Base-by-base conservation (phyloP, 2,329 filamentous ascomycete genomes). In the Scedosporium minutisporum region DNA sequence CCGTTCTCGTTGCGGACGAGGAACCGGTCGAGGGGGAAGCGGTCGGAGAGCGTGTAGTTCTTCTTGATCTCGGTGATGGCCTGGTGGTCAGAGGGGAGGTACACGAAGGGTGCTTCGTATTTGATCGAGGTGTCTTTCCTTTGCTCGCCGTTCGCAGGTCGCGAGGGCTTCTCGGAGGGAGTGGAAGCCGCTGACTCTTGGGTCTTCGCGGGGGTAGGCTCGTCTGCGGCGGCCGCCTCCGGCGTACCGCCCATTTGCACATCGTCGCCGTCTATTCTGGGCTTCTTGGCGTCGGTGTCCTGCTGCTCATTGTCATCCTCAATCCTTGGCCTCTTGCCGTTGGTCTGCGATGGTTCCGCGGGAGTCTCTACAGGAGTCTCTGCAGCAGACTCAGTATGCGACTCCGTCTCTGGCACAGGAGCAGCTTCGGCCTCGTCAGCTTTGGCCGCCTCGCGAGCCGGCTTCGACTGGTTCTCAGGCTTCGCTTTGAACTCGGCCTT, bases 1-100 rank as follows among this genome's bases (percentile, higher is more conserved):
- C 92, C 95, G 65, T 88, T 83, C 27, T 90, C 90, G 76, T 99
- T 99, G 69, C 95, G 90, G 61, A 99, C 95, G 87, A 99, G 90
- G 79, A 95, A 99, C 63, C 93, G 87, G 74, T 96, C 90, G 23
- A 87, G 82, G 0, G 95, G 95, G 79, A 99, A 99, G 58, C 88
- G 87, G 0, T 86, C 74, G 0, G 91, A 93, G 65, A 97, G 81
- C 61, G 88, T 82, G 78, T 97, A 99, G 77, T 97, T 97, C 2
- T 83, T 74, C 69, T 87, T 88, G 70, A 99, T 93, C 62, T 82
- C 81, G 65, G 86, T 74, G 62, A 99, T 87, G 64, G 95, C 90
- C 2, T 86, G 78, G 72, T 97, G 90, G 27, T 88, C 82, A 0
- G 85, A 76, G 7, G 87, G 75, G 48, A 99, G 83, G 72, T 92